Percentiles rank a stretch among this genome's conserved stretches.
phyloP scores from a whole-genome alignment of 2,329 filamentous ascomycete genomes.

The Shiraia sp. region DNA sequence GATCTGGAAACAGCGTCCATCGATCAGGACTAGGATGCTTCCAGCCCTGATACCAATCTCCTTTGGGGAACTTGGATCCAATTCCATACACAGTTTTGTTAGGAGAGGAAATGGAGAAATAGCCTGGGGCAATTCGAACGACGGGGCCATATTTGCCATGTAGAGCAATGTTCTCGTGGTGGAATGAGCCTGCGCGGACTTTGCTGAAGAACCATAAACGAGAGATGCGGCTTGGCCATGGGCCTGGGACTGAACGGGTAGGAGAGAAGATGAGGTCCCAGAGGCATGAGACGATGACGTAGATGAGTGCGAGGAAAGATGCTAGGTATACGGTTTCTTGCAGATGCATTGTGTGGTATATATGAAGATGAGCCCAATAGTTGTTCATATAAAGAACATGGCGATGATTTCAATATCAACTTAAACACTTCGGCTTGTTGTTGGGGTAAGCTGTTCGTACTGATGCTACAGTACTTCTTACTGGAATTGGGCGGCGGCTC shows the following conservation, averaged over 20 bases:
- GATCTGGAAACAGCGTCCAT: constrained; percentile 41
- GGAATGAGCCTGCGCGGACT: constrained; percentile 1
- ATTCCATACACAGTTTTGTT: constrained; percentile 11
- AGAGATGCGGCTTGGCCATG: constrained; percentile 1
- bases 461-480: too few relatives aligned
- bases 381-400: too few relatives aligned
- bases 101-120: constrained; percentile 3
- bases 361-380: too few relatives aligned
- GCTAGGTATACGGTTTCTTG: not conserved
- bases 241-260: constrained; percentile 2
- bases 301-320: not conserved
- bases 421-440: too few relatives aligned
- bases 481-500: too few relatives aligned
- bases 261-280: not conserved
- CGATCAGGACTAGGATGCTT: constrained; percentile 44
- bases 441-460: too few relatives aligned
- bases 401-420: too few relatives aligned
- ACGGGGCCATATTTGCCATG: constrained; percentile 7
- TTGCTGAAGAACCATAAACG: constrained; percentile 3
- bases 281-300: not conserved
- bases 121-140: constrained; percentile 5
- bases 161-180: constrained; percentile 6
- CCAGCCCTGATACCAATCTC: constrained; percentile 33
- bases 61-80: constrained; percentile 12
- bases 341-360: not conserved